Evolutionary conservation across 2,329 filamentous ascomycete genomes (phyloP), one percentile per base, ranked within the genome.

Genomic region (Penicillium digitatum): DNA sequence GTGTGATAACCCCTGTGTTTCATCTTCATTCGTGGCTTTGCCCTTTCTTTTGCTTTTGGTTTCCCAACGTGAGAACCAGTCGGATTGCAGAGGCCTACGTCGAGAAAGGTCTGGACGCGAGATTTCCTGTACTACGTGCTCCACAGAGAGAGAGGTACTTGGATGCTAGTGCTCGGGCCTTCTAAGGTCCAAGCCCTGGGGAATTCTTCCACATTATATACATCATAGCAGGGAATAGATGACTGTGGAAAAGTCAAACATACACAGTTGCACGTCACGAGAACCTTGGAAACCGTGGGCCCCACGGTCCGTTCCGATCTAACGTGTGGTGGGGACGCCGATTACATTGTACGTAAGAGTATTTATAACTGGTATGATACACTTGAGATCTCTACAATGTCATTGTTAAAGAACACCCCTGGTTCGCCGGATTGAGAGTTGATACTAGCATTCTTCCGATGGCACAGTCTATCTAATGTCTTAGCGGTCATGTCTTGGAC

Each of bases 91-190:
- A 49, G 50, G 42, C 42, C 39, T 49, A 40, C 53, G 54, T 55
- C 26, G 45, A 49, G n/a, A 50, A 11, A n/a, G 54, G 57, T 55
- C 59, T 62, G 45, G 61, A 63, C 57, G 57, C 57, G 55, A 58
- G 48, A 35, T 42, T 40, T 20, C 48, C 35, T 39, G 34, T 20
- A 20, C 26, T 44, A 11, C 18, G 42, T 22, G 20, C 12, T 44
- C 27, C n/a, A 6, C 18, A 27, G 20, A 3, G 22, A 40, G 40
- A 20, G 12, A 16, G 8, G 14, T 48, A 48, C 35, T 48, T 20
- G 1, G n/a, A 29, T 12, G 39, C 48, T 40, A 58, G 34, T 39
- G 48, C 39, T 51, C 47, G 37, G 32, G 24, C 31, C 48, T 29
- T 46, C 3, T 32, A 39, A 14, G 37, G 55, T 50, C 48, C 14